Conservation (phyloP, 2,329 filamentous ascomycete species). For the Cadophora gregata region DNA sequence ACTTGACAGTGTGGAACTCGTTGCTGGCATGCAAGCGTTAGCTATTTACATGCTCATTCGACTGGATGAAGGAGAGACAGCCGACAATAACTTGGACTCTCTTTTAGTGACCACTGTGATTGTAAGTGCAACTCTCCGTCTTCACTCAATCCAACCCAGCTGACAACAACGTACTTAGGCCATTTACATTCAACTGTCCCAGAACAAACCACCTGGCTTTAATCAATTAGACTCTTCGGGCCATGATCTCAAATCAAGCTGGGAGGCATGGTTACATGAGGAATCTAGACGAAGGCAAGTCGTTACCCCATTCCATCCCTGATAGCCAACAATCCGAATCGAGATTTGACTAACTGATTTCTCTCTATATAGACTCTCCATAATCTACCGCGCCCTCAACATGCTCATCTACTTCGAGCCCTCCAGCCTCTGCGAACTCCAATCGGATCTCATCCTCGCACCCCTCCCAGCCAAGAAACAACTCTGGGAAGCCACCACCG, state of each 20-base stretch:
- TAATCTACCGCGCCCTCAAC: conserved; percentile 50
- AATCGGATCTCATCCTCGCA: conserved; percentile 47
- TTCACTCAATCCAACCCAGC: conserved; percentile 20
- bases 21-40: conserved; percentile 52
- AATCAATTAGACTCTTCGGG: conserved; percentile 30
- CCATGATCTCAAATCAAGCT: conserved; percentile 39
- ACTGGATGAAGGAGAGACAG: conserved; percentile 52
- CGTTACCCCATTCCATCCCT: conserved; percentile 20
- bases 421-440: conserved; percentile 46
- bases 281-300: conserved; percentile 48
- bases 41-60: conserved; percentile 51
- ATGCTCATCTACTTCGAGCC: conserved; percentile 53
- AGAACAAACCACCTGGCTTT: conserved; percentile 29
- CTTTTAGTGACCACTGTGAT: conserved; percentile 46
- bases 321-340: not conserved
- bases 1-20: conserved; percentile 47
- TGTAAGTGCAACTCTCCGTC: conserved; percentile 38
- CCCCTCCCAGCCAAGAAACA: conserved; percentile 51
- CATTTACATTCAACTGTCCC: conserved; percentile 30
- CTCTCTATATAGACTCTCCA: conserved; percentile 43
- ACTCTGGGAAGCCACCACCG: conserved; percentile 52
- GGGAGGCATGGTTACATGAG: conserved; percentile 51
- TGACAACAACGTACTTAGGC: conserved; percentile 14
- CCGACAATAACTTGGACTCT: conserved; percentile 50
- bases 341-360: conserved; percentile 27